Evolutionary conservation across 2,329 filamentous ascomycete genomes (phyloP), one percentile per base, ranked within the genome.

Genomic region (Sphaerulina vaccinii): DNA sequence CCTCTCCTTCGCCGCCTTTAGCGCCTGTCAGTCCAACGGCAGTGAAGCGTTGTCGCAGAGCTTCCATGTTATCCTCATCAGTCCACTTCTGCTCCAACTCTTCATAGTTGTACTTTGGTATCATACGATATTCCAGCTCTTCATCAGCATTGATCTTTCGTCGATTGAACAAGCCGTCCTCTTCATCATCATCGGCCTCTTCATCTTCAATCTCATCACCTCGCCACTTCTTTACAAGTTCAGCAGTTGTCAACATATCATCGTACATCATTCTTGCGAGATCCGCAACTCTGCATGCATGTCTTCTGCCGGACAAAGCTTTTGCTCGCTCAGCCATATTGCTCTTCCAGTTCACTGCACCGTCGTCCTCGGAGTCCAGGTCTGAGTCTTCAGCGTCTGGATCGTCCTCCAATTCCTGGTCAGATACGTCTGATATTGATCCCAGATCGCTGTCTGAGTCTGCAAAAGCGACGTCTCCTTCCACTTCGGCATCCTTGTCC

Each of bases 401-500:
- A 9, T 62, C 75, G 49, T 76, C 77, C 40, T 80, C 78, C 2
- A 78, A 59, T 23, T 79, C 76, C 52, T 79, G 77, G 16, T 81
- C 79, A 6, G 82, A 80, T 7, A 74, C 78, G 1, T 77, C 79
- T 7, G 89, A 95, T 57, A 96, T 72, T 3, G 92, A 96, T 5
- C 93, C 93, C 3, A 99, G 79, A 68, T 99, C 95, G 0, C 93
- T 99, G 70, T 99, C 95, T 65, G 90, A 96, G 65, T 99, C 93
- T 11, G 93, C 93, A 74, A 96, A 99, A 1, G 85, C 89, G 51
- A 97, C 64, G 49, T 96, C 89, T 23, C 84, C 88, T 19, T 83
- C 81, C 9, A 75, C 76, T 18, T 70, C 59, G 29, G 61, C 61
- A 47, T 70, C 78, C 32, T 80, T 75, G 27, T 81, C 79, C 36